Conservation (phyloP, 306 rosid genomes). For the Rubus idaeus region DNA sequence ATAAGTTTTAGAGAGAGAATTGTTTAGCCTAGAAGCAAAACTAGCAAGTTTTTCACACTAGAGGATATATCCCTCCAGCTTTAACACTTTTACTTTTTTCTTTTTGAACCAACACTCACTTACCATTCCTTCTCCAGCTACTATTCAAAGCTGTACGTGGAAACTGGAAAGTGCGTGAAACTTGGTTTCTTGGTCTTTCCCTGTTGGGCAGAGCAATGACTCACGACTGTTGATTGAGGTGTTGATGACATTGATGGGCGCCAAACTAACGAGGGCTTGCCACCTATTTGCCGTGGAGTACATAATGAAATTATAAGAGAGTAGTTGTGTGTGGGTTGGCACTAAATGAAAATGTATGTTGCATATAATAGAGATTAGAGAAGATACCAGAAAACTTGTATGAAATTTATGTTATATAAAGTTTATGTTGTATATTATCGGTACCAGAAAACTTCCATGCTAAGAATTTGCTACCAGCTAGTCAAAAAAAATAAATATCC, state of each 20-base stretch:
- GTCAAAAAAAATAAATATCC: background rate
- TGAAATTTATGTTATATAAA: no score
- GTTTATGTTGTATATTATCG: no score
- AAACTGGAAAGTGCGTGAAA: background rate
- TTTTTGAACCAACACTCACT: conserved; percentile 15
- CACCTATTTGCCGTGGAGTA: background rate
- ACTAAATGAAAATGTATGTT: background rate
- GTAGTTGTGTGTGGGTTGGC: background rate
- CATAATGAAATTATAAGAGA: background rate
- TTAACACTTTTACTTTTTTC: background rate
- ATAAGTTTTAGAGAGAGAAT: background rate
- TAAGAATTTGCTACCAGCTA: background rate
- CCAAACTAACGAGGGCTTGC: background rate
- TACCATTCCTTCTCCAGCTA: conserved; percentile 39
- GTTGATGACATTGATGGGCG: background rate
- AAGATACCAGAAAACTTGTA: no score
- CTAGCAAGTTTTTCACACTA: conserved; percentile 7
- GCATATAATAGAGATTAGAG: no score
- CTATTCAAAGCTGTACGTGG: conserved; percentile 34
- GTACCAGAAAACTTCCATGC: background rate
- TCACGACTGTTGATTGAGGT: background rate
- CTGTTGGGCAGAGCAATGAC: background rate
- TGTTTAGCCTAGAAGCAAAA: conserved; percentile 30
- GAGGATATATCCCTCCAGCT: background rate
- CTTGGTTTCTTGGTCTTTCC: background rate